Evolutionary conservation across 257 asterid genomes (phyloP).

Genomic region (Solanum ossicruentum): DNA sequence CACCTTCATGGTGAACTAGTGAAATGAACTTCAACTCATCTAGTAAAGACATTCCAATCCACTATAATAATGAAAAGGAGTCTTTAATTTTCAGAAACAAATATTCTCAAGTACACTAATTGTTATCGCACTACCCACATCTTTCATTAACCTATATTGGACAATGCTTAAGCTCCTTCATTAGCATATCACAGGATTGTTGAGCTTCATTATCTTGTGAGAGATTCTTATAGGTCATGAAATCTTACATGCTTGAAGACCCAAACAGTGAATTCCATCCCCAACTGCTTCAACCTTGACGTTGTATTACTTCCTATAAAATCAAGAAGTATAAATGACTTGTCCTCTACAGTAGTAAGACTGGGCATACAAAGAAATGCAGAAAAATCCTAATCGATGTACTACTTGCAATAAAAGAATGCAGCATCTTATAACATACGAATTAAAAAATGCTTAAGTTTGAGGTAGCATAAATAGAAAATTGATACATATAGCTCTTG

Average conservation of each 20-base stretch:
- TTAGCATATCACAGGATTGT: not conserved
- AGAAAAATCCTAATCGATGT: not conserved
- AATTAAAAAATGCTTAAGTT: not conserved
- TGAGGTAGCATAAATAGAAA: not conserved
- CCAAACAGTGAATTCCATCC: constrained; percentile 99
- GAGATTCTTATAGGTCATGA: not conserved
- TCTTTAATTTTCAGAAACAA: not conserved
- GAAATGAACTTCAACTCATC: not conserved
- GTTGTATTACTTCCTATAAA: constrained; percentile 67
- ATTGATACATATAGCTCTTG: not conserved
- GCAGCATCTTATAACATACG: not conserved
- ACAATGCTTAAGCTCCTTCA: not conserved
- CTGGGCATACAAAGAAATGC: not conserved
- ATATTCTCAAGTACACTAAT: not conserved
- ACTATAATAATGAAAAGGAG: not conserved
- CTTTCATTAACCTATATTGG: not conserved
- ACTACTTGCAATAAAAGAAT: not conserved
- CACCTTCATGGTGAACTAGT: not conserved
- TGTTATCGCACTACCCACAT: not conserved
- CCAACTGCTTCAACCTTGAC: constrained; percentile 90
- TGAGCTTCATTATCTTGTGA: not conserved
- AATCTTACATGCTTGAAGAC: constrained; percentile 93
- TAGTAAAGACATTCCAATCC: not conserved
- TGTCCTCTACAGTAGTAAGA: not conserved
- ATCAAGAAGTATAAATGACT: constrained; percentile 5